A percentile compares a stretch with the other conserved stretches of the same genome.
These are phyloP conservation scores for Calonectria naviculata DNA, from an alignment of 2,329 filamentous ascomycete genomes.

Conservation along the genomic window DNA sequence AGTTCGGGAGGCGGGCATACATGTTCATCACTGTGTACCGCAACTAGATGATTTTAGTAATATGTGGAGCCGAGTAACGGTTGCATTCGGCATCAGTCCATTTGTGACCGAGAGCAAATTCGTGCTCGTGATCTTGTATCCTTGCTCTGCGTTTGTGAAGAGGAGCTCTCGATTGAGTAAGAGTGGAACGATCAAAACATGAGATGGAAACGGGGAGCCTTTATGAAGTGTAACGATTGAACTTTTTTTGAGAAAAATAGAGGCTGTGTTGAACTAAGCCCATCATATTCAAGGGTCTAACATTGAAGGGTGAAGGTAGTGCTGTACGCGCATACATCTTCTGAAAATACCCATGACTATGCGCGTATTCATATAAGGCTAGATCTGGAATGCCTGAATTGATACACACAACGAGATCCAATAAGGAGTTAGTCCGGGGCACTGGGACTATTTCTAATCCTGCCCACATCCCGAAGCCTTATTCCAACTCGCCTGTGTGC, in stretches of 20 bases:
- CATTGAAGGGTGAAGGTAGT: too few relatives aligned
- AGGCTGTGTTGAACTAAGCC: neutral
- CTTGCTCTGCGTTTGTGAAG: neutral
- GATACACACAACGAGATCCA: neutral
- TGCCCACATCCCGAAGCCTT: neutral
- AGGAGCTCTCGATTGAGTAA: neutral
- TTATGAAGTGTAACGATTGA: too few relatives aligned
- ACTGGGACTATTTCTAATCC: neutral
- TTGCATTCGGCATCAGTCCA: neutral
- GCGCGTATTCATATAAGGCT: too few relatives aligned
- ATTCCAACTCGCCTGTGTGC: too few relatives aligned
- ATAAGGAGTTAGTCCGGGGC: neutral
- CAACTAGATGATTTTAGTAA: neutral
- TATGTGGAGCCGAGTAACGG: slow-evolving; percentile 1
- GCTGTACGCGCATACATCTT: too few relatives aligned
- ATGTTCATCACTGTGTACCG: neutral
- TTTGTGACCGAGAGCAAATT: neutral
- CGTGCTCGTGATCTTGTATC: neutral
- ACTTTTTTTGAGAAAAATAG: too few relatives aligned
- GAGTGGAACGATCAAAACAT: neutral
- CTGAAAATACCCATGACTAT: too few relatives aligned
- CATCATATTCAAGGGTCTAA: too few relatives aligned
- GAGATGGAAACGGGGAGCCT: too few relatives aligned
- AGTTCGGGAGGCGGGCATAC: neutral
- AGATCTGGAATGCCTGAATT: too few relatives aligned